Evolutionary conservation across 2,329 filamentous ascomycete species (phyloP).

Genomic region (Chaetomium strumarium): DNA sequence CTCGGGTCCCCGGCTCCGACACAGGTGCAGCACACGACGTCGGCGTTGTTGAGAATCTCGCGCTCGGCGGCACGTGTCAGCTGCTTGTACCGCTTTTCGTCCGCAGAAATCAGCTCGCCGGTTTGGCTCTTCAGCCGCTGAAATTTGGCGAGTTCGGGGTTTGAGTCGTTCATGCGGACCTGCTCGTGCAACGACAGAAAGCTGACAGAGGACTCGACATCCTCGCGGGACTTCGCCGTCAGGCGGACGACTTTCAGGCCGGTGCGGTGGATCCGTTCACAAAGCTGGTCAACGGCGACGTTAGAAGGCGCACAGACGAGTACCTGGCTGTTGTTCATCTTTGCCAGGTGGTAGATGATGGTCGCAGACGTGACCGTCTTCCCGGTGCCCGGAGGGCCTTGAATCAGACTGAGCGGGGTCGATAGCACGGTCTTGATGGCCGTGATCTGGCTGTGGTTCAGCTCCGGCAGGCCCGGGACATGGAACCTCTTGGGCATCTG

Average conservation of each 20-base stretch:
- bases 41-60: constrained; percentile 89
- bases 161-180: constrained; percentile 95
- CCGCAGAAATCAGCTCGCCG: constrained; percentile 86
- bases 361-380: constrained; percentile 99
- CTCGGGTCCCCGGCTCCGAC: constrained; percentile 95
- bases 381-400: constrained; percentile 92
- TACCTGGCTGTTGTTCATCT: constrained; percentile 90
- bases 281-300: constrained; percentile 96
- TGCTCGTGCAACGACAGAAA: constrained; percentile 95
- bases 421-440: constrained; percentile 94
- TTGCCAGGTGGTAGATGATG: constrained; percentile 95
- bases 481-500: constrained; percentile 95
- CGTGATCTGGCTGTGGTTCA: constrained; percentile 93
- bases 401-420: constrained; percentile 89
- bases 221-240: constrained; percentile 97
- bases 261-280: constrained; percentile 91
- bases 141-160: constrained; percentile 86
- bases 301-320: constrained; percentile 96
- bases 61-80: constrained; percentile 89
- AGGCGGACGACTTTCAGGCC: constrained; percentile 94
- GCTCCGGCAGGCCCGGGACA: constrained; percentile 85
- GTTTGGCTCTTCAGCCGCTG: constrained; percentile 88
- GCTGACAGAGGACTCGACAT: constrained; percentile 96
- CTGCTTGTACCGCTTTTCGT: constrained; percentile 98
- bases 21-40: constrained; percentile 98